Evolutionary conservation across 176 grass and related monocot genomes (phyloP), one percentile per base, ranked within the genome.

Genomic region (Oryza glumipatula): DNA sequence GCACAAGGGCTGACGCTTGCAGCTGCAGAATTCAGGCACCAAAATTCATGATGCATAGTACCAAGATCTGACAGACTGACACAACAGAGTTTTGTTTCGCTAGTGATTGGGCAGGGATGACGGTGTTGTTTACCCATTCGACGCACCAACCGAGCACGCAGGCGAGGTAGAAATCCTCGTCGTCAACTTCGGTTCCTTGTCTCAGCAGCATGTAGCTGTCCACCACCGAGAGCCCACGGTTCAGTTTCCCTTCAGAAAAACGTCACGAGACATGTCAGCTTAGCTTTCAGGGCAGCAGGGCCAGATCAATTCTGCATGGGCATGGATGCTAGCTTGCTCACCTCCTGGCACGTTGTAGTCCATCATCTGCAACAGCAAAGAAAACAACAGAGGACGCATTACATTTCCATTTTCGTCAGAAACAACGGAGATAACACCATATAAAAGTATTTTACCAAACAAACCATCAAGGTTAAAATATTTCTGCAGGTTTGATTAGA

Each of bases 1-100:
- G 72, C 73, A 94, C 80, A 15, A 94, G 86, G 15, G 89, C 87
- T 16, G 83, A 94, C 21, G 92, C 92, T 79, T 94, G 92, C 41
- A 94, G 80, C 92, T 94, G 85, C 64, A 90, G 15, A 67, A 72
- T 49, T 35, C 30, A 63, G 21, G 23, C 58, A 63, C n/a, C 58
- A 63, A 58, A 58, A 63, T n/a, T 63, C 21, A 63, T n/a, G 56
- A 60, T 8, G 5, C 7, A 22, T 22, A 32, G 30, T 32, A n/a
- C 56, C 17, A 22, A 60, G 54, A 21, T 17, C 51, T 54, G 36
- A 38, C 36, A 38, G 36, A 38, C 36, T 38, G 51, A 19, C 5
- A 19, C 14, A 19, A 56, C 6, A 17, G 36, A 56, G 1, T 56
- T 56, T 56, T 56, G 4, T 32, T 32, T 32, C 5, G 51, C 4